These are phyloP conservation scores for Alternaria hordeiaustralica DNA, from an alignment of 2,329 filamentous ascomycete genomes.

Conservation along the genomic window DNA sequence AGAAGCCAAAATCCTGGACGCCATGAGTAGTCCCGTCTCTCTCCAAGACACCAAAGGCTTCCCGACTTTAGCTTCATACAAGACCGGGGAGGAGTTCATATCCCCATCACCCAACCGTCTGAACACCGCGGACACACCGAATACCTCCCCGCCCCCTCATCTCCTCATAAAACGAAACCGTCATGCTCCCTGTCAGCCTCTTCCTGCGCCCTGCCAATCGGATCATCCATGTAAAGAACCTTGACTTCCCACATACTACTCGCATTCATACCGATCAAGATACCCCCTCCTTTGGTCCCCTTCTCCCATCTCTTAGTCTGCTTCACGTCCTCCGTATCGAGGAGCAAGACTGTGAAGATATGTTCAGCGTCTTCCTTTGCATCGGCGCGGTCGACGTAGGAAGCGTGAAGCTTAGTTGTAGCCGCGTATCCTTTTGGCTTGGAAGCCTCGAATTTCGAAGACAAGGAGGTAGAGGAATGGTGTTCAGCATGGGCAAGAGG, in stretches of 20 bases:
- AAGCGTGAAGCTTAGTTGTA: slow-evolving; percentile 8
- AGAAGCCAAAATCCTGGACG: slow-evolving; percentile 4
- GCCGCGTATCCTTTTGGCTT: slow-evolving; percentile 9
- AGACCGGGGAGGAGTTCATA: background rate
- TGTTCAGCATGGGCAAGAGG: slow-evolving; percentile 11
- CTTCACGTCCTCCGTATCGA: slow-evolving; percentile 4
- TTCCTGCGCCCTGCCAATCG: slow-evolving; percentile 18
- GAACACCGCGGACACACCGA: background rate
- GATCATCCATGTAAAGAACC: slow-evolving; percentile 26
- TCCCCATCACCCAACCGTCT: background rate
- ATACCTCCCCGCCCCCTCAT: background rate
- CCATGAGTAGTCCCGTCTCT: background rate
- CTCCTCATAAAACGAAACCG: background rate
- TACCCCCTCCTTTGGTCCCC: slow-evolving; percentile 8
- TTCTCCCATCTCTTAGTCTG: slow-evolving; percentile 17
- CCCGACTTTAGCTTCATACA: background rate
- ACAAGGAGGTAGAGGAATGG: background rate
- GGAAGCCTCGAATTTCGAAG: background rate
- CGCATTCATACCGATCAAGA: slow-evolving; percentile 24
- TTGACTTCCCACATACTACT: slow-evolving; percentile 26
- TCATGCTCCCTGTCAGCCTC: slow-evolving; percentile 2
- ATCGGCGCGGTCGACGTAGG: slow-evolving; percentile 4
- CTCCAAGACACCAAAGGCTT: background rate
- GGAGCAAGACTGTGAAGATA: slow-evolving; percentile 20
- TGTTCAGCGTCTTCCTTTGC: slow-evolving; percentile 16